Evolutionary conservation across 176 grass and related monocot genomes (phyloP).

Genomic region (Juncus inflexus): DNA sequence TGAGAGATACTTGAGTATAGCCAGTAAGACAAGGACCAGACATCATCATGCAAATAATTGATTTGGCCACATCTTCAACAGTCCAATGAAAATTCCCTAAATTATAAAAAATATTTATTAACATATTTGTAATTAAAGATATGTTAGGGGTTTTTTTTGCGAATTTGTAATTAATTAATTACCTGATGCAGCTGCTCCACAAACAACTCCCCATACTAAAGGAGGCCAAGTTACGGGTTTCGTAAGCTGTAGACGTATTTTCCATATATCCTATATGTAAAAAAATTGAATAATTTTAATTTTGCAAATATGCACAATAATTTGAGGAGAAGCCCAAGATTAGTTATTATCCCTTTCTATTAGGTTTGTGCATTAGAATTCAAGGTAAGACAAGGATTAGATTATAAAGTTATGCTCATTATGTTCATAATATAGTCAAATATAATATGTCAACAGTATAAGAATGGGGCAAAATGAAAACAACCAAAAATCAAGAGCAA

Average conservation of each 20-base stretch:
- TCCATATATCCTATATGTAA: slow-evolving; percentile 73
- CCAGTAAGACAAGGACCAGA: slow-evolving; percentile 93
- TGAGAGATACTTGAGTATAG: slow-evolving; percentile 58
- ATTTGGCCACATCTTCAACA: slow-evolving; percentile 86
- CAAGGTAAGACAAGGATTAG: background rate
- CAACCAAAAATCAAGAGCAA: background rate
- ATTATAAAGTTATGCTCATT: background rate
- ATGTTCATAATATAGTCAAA: background rate
- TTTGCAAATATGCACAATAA: background rate
- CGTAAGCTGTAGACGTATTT: slow-evolving; percentile 97
- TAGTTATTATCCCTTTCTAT: background rate
- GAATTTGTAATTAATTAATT: slow-evolving; percentile 36
- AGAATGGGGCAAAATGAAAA: background rate
- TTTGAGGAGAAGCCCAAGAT: background rate
- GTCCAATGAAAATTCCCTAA: slow-evolving; percentile 99
- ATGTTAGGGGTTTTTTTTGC: background rate
- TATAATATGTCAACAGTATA: background rate
- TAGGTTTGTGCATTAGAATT: background rate
- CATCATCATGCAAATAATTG: slow-evolving; percentile 97
- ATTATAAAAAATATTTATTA: slow-evolving; percentile 4
- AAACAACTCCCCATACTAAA: slow-evolving; percentile 87
- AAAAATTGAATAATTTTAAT: slow-evolving; percentile 15
- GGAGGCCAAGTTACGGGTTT: slow-evolving; percentile 98
- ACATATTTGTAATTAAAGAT: background rate
- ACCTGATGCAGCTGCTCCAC: slow-evolving; percentile 95